Percentiles rank a stretch among this genome's conserved stretches.
phyloP scores from a whole-genome alignment of 495 filamentous ascomycete genomes.

The Sporormia fimetaria region DNA sequence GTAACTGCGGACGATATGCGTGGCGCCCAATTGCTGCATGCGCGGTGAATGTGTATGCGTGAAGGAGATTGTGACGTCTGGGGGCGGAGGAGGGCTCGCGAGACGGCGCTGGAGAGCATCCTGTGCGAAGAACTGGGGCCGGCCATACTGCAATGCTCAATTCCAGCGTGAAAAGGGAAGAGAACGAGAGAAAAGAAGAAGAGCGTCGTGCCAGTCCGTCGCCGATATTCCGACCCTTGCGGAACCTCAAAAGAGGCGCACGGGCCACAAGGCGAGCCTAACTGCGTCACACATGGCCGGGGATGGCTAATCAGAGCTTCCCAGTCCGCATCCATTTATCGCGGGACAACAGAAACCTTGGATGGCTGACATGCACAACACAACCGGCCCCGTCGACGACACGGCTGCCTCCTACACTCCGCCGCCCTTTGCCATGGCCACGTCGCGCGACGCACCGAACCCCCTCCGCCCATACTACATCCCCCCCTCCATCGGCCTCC shows the following conservation, averaged over 20 bases:
- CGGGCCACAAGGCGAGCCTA: no score
- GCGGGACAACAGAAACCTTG: no score
- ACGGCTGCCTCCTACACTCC: conserved; percentile 1
- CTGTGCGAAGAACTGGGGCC: no score
- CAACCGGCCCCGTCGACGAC: conserved; percentile 4
- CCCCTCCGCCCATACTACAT: conserved; percentile 92
- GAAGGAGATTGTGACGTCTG: not conserved
- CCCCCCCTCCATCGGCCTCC: conserved; percentile 62
- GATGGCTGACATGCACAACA: not conserved
- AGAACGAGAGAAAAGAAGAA: not conserved
- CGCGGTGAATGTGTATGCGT: conserved; percentile 2
- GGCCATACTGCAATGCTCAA: no score
- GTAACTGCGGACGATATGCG: not conserved
- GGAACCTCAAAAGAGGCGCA: no score
- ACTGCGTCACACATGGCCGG: no score
- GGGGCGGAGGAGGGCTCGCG: no score
- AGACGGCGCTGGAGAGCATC: no score
- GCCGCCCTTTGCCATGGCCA: conserved; percentile 22
- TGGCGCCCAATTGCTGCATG: conserved; percentile 7
- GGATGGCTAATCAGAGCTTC: no score
- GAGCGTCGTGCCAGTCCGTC: no score
- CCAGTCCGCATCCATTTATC: no score
- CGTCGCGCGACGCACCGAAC: conserved; percentile 57
- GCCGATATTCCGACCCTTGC: no score
- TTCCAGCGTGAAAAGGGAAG: not conserved